These are phyloP conservation scores for Lasiodiplodia sp. DNA, from an alignment of 2,329 filamentous ascomycete genomes.

Conservation along the genomic window DNA sequence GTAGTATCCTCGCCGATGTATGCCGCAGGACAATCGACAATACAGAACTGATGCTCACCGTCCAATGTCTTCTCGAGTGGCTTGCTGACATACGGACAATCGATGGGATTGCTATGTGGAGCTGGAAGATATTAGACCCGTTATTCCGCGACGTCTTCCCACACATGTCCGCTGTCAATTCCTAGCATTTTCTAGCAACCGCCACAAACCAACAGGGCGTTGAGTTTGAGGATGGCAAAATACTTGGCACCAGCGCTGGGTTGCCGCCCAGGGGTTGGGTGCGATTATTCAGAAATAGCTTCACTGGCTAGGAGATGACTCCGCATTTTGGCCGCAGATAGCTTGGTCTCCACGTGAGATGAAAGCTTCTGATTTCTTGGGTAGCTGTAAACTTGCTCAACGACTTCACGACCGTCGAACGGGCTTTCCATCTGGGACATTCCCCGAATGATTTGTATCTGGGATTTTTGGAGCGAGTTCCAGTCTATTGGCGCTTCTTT, in stretches of 20 bases:
- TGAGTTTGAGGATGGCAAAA: background rate
- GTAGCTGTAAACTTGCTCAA: background rate
- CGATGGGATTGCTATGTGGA: constrained; percentile 64
- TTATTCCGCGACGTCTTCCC: constrained; percentile 28
- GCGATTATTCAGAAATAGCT: background rate
- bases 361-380: background rate
- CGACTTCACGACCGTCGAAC: constrained; percentile 1
- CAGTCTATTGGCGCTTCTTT: background rate
- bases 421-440: background rate
- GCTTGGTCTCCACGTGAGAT: no score
- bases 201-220: background rate
- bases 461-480: background rate
- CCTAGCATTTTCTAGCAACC: background rate
- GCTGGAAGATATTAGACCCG: constrained; percentile 49
- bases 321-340: background rate
- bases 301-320: background rate
- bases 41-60: constrained; percentile 59
- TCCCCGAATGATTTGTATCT: background rate
- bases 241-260: background rate
- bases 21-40: constrained; percentile 56
- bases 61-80: constrained; percentile 65
- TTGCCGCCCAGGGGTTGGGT: background rate
- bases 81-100: constrained; percentile 63
- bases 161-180: background rate
- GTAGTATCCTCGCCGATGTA: constrained; percentile 59